Evolutionary conservation across 768 basidiomycete genomes (phyloP).

Genomic region (Candolleomyces eurysporus): DNA sequence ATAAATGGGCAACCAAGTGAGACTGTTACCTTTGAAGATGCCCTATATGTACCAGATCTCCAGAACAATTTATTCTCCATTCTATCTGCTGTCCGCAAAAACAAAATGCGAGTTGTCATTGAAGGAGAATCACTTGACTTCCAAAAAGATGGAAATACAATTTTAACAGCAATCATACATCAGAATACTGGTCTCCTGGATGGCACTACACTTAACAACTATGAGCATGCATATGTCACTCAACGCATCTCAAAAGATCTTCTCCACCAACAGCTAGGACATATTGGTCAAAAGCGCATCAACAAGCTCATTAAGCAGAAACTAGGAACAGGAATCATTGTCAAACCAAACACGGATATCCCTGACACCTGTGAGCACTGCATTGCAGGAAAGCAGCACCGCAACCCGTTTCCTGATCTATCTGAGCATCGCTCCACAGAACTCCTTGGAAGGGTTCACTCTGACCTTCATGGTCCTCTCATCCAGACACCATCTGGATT

Average conservation of each 20-base stretch:
- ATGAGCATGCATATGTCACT: neutral
- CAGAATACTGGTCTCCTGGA: neutral
- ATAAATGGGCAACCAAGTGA: neutral
- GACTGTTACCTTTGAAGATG: slow-evolving; percentile 11
- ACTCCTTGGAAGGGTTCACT: slow-evolving; percentile 22
- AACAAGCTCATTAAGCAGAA: neutral
- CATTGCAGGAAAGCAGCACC: slow-evolving; percentile 18
- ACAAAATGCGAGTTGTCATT: neutral
- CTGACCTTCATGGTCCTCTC: slow-evolving; percentile 30
- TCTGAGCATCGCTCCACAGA: neutral
- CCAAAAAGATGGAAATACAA: neutral
- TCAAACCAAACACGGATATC: slow-evolving; percentile 1
- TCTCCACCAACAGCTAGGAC: neutral
- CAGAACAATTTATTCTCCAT: slow-evolving; percentile 13
- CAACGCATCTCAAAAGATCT: neutral
- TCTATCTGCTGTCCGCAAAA: neutral
- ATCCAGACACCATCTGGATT: slow-evolving; percentile 8
- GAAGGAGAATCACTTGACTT: neutral
- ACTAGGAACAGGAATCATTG: slow-evolving; percentile 9
- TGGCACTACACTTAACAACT: neutral
- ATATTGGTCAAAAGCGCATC: slow-evolving; percentile 2
- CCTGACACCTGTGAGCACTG: slow-evolving; percentile 17
- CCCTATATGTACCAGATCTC: slow-evolving; percentile 14
- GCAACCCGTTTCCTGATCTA: slow-evolving; percentile 10
- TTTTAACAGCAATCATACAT: neutral